Percentiles rank a stretch among this genome's conserved stretches.
phyloP scores from a whole-genome alignment of 208 protist species.

The Porcisia hertigi region DNA sequence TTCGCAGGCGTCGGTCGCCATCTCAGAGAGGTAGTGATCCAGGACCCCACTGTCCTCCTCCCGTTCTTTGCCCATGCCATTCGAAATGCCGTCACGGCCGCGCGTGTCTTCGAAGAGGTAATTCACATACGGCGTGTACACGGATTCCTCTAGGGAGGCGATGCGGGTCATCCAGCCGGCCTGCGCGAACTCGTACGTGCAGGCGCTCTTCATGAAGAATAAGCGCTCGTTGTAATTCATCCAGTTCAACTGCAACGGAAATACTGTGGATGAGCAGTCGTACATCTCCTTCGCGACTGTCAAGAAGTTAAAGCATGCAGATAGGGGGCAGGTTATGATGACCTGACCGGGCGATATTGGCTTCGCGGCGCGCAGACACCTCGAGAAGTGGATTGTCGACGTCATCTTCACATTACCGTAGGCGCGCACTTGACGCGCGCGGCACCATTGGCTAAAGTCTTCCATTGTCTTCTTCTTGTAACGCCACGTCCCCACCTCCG shows the following conservation, averaged over 20 bases:
- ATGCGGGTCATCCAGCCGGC: constrained; percentile 86
- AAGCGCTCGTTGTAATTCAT: constrained; percentile 85
- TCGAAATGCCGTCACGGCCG: constrained; percentile 75
- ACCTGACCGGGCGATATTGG: constrained; percentile 65
- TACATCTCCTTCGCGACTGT: constrained; percentile 72
- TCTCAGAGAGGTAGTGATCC: constrained; percentile 83
- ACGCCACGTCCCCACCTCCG: constrained; percentile 79
- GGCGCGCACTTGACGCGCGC: constrained; percentile 56
- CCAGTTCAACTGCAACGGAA: constrained; percentile 85
- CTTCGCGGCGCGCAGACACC: constrained; percentile 66
- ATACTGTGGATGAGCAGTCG: constrained; percentile 35
- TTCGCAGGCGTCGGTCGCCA: constrained; percentile 84
- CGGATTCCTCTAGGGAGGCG: constrained; percentile 70
- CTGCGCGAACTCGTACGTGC: constrained; percentile 59
- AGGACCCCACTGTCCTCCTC: constrained; percentile 70
- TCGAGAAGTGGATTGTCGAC: constrained; percentile 65
- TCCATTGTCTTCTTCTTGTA: constrained; percentile 78
- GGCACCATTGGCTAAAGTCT: constrained; percentile 76
- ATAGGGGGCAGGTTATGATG: constrained; percentile 72
- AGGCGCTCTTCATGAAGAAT: constrained; percentile 53
- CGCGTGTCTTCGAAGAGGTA: constrained; percentile 87
- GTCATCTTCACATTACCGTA: constrained; percentile 79
- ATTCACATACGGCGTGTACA: constrained; percentile 70
- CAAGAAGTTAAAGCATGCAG: constrained; percentile 81
- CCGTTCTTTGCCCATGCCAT: constrained; percentile 76